Base-by-base conservation (phyloP, 2,329 filamentous ascomycete genomes). In the Hypoxylon sp. region DNA sequence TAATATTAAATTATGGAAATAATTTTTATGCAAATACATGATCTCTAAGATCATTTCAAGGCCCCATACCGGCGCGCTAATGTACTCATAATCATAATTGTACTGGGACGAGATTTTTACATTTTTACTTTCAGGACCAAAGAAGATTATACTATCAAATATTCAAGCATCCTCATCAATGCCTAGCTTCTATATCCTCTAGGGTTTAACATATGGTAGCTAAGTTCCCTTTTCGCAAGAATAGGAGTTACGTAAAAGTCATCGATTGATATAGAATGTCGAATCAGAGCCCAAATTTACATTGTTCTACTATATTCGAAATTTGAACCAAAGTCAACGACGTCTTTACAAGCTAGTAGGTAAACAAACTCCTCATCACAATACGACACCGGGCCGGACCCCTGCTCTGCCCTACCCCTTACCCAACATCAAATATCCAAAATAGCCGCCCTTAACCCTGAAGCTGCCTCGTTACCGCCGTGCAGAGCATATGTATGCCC, bases 381-480 rank as follows among this genome's bases (percentile, higher is more conserved):
- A 55, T 50, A 56, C 41, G 45, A 65, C 52, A 46, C 50, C 46
- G 38, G 50, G 41, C 32, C 43, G 11, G 17, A 10, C 38, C 21
- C 21, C 28, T 19, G 17, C 57, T 48, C 49, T 53, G 38, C 49
- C 57, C 48, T 63, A 57, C 46, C 65, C 49, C 36, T 56, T 50
- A 62, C 62, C 59, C 45, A 52, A 51, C 46, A 30, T 43, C 50
- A 59, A 59, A 68, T 65, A 62, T 59, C 63, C 63, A 69, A 36
- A 69, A 63, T 63, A 69, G 60, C 67, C 63, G 67, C 67, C 51
- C 67, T 69, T 67, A 61, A 63, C 67, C 63, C 55, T 63, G 41
- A 53, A n/a, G n/a, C 43, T 63, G 53, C 51, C 30, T 51, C 62
- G 36, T 60, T 68, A 45, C 62, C 63, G 62, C 59, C 45, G 38